These are phyloP conservation scores for Vitis hybrid DNA, from an alignment of 177 flowering plant species.

Conservation along the genomic window DNA sequence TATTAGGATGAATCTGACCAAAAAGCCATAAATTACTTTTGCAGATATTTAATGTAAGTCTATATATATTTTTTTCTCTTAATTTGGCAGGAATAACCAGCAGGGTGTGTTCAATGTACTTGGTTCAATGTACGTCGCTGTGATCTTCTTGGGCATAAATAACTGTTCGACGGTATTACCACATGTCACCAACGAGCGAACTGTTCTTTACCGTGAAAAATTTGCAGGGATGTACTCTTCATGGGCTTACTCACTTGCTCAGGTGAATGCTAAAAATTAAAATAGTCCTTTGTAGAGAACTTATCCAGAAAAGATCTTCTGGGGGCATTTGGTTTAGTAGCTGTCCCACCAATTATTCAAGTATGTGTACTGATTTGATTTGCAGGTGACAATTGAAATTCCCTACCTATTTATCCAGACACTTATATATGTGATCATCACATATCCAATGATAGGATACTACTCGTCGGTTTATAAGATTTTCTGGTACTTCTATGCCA, in stretches of 20 bases:
- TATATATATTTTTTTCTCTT: not conserved
- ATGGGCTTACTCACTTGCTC: constrained; percentile 60
- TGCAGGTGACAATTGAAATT: constrained; percentile 58
- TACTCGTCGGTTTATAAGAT: constrained; percentile 42
- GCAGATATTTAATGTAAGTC: too few relatives aligned
- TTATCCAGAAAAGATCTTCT: too few relatives aligned
- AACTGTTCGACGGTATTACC: constrained; percentile 47
- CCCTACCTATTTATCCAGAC: constrained; percentile 49
- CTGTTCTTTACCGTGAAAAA: constrained; percentile 54
- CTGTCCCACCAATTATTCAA: not conserved
- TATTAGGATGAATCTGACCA: too few relatives aligned
- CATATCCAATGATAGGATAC: constrained; percentile 65
- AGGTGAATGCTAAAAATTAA: constrained; percentile 30
- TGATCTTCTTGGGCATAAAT: constrained; percentile 46
- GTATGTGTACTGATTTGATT: not conserved
- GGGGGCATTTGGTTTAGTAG: too few relatives aligned
- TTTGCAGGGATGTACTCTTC: constrained; percentile 78
- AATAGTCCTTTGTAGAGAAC: too few relatives aligned
- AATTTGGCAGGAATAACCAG: constrained; percentile 37
- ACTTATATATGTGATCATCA: constrained; percentile 31
- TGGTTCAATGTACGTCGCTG: constrained; percentile 48
- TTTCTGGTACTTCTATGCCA: constrained; percentile 57
- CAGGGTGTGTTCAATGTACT: constrained; percentile 49
- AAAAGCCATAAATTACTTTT: too few relatives aligned
- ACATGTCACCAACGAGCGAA: constrained; percentile 44